Base-by-base conservation (phyloP, 306 rosid genomes). In the Fragaria vesca region DNA sequence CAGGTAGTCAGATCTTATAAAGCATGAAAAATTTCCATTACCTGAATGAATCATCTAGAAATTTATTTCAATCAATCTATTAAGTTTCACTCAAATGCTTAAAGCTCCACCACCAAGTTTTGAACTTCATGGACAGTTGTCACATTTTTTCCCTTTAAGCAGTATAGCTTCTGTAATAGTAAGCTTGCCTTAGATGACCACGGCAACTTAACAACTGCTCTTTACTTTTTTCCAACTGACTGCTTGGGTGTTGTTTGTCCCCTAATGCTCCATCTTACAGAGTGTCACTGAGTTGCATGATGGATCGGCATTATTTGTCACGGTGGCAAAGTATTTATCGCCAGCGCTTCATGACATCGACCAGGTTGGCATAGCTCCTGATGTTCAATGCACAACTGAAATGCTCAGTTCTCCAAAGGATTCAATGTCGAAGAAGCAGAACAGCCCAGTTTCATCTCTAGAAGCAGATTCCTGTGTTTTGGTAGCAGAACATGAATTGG, bases 281-380 rank as follows among this genome's bases (percentile, higher is more conserved):
- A 94, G 97, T 67, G 97, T 94, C 21, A 94, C 97, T 13, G 95
- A 92, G 87, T 91, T 94, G 78, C 92, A 91, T 69, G 98, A 94
- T 36, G 98, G 98, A 6, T 94, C 98, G 8, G 98, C 98, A 18
- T 88, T 94, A 67, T 91, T 94, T 76, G 92, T 94, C 45, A 92
- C 98, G 4, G 97, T 94, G 2, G 98, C 98, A 3, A 95, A 95
- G 88, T 95, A 95, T 47, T 73, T 95, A 57, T 95, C 98, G 1
- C 98, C 98, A 0, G 93, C 96, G 0, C 95, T 87, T 72, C 98
- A 95, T 71, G 98, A 91, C 86, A 95, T 95, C 69, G 97, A 92
- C 86, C 96, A 89, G 76, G 97, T 95, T 38, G 98, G 98, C 3
- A 92, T 95, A 62, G 68, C 84, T 3, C 98, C 98, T 12, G 98